phyloP scores from a whole-genome alignment of 2,329 filamentous ascomycete genomes.

The Scedosporium aurantiacum region DNA sequence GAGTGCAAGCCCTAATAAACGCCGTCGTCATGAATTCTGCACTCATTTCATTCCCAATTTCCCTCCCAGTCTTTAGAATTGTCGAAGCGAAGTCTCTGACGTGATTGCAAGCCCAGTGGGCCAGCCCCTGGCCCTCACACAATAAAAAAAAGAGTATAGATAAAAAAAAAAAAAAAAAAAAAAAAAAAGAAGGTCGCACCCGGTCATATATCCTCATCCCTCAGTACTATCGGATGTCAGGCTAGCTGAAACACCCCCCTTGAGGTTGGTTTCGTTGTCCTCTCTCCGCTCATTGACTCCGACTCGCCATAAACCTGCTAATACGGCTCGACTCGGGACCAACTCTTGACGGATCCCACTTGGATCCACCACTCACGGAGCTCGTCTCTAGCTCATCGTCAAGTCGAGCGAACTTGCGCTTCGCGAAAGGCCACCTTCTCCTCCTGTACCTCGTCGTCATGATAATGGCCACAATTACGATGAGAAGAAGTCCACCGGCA shows the following conservation, averaged over 20 bases:
- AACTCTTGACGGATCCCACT: slow-evolving; percentile 5
- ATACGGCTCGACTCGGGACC: not conserved
- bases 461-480: slow-evolving; percentile 8
- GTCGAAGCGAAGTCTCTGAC: not conserved
- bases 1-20: no score
- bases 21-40: not conserved
- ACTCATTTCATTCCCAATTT: not conserved
- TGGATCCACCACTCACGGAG: not conserved
- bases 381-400: slow-evolving; percentile 8
- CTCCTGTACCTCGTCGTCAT: slow-evolving; percentile 10
- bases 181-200: not conserved
- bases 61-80: not conserved
- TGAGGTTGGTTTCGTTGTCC: not conserved
- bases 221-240: not conserved
- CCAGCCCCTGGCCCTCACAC: not conserved
- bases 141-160: not conserved
- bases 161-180: not conserved
- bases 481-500: slow-evolving; percentile 8
- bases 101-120: not conserved
- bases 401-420: slow-evolving; percentile 6
- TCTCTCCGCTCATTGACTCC: not conserved
- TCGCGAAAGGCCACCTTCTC: slow-evolving; percentile 10
- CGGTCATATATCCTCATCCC: not conserved
- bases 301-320: slow-evolving; percentile 4
- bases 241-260: not conserved